A percentile compares a stretch with the other conserved stretches of the same genome.
phyloP scores from a whole-genome alignment of 805 yeast species.

The Lachancea lanzarotensis region DNA sequence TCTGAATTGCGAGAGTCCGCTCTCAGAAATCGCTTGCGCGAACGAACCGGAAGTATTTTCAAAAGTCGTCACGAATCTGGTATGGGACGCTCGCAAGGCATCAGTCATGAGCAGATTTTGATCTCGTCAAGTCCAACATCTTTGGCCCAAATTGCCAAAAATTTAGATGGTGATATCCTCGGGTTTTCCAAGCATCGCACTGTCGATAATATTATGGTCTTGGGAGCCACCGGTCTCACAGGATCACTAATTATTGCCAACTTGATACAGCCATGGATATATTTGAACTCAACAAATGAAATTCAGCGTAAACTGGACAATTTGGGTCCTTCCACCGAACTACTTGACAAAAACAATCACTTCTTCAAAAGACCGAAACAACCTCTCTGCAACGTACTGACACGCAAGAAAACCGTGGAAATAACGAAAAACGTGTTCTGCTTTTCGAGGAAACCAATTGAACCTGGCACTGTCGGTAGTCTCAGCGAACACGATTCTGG shows the following conservation, averaged over 20 bases:
- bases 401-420: slow-evolving; percentile 2
- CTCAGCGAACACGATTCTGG: slow-evolving; percentile 1
- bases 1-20: neutral
- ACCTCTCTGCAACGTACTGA: slow-evolving; percentile 2
- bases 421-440: slow-evolving; percentile 10
- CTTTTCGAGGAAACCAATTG: slow-evolving; percentile 6
- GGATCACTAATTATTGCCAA: slow-evolving; percentile 15
- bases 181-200: slow-evolving; percentile 1
- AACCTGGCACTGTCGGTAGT: neutral
- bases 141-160: neutral
- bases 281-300: slow-evolving; percentile 4
- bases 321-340: neutral
- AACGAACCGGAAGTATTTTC: slow-evolving; percentile 2
- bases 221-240: slow-evolving; percentile 23
- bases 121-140: slow-evolving; percentile 2
- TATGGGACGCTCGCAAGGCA: neutral
- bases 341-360: neutral
- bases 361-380: slow-evolving; percentile 1
- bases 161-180: neutral
- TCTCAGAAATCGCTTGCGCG: slow-evolving; percentile 1
- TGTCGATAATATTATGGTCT: slow-evolving; percentile 3
- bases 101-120: slow-evolving; percentile 6
- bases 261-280: slow-evolving; percentile 9
- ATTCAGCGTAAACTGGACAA: slow-evolving; percentile 3
- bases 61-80: slow-evolving; percentile 1